Base-by-base conservation (phyloP, 768 basidiomycete species). In the Cytidiella melzeri region DNA sequence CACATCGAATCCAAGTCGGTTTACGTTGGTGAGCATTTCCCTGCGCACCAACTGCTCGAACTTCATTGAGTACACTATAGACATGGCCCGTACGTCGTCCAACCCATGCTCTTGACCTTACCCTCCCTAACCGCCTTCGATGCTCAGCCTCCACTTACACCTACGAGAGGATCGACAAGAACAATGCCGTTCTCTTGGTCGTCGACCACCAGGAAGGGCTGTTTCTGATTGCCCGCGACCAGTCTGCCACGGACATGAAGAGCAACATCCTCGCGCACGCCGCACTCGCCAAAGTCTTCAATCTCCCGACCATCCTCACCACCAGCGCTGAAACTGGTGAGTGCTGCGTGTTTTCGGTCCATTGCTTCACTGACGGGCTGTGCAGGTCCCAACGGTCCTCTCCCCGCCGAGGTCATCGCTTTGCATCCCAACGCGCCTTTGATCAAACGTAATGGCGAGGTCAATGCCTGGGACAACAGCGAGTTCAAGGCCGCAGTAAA, bases 171-270 rank as follows among this genome's bases (percentile, higher is more conserved):
- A 61, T 77, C 55, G 65, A 76, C 69, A 76, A 75, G 58, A 61
- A 71, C 58, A 56, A 76, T 34, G 65, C 60, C 4, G 59, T 68
- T 28, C 63, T 75, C n/a, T 59, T 76, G 38, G 64, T 77, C 45
- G 67, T 77, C 41, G 76, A 77, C 61, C 73, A 73, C 54, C 74
- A 77, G 53, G 60, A 73, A 34, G 75, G 76, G 15, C 57, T 77
- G 6, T 76, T 71, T 61, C 69, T 73, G 52, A 56, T 77, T 24
- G 71, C 69, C 1, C 70, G 69, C 54, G 75, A 77, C 59, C 60
- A 60, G 49, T 47, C 61, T 6, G 64, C 72, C 0, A 67, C 66
- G 13, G 62, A 70, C 37, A 71, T 66, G 53, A 67, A 69, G 50
- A 73, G 67, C 61, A 75, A 70, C 55, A 66, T 77, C 51, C 58